Percentiles rank a stretch among this genome's conserved stretches.
phyloP scores from a whole-genome alignment of 768 basidiomycete species.

The Trametes punicea region DNA sequence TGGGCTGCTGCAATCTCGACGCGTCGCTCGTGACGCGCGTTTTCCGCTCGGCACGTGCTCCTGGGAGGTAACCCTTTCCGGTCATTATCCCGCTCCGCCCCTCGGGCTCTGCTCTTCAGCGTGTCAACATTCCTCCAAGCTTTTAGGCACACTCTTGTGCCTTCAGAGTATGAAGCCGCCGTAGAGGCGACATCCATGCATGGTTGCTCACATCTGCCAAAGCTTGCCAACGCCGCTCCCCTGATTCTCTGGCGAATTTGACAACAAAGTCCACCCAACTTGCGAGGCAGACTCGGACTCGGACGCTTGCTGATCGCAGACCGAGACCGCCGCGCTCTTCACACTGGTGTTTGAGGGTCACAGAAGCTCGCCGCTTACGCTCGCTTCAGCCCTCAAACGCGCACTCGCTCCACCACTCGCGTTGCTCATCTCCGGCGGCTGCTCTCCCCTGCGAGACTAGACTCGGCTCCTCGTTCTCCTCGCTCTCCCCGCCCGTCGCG shows the following conservation, averaged over 20 bases:
- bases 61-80: not conserved
- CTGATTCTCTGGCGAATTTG: not conserved
- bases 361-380: slow-evolving; percentile 7
- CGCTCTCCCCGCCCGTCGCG: not conserved
- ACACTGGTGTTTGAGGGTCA: not conserved
- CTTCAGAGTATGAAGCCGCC: not conserved
- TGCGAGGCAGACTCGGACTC: not conserved
- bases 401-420: not conserved
- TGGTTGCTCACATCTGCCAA: not conserved
- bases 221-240: not conserved
- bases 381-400: slow-evolving; percentile 2
- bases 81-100: not conserved
- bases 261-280: not conserved
- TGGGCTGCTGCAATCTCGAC: not conserved
- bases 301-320: not conserved
- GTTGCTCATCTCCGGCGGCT: not conserved
- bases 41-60: not conserved
- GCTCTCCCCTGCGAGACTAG: not conserved
- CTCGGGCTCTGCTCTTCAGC: not conserved
- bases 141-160: not conserved
- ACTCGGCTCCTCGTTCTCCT: not conserved
- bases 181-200: not conserved
- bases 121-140: not conserved
- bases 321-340: not conserved
- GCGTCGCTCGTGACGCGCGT: slow-evolving; percentile 11